These are phyloP conservation scores for Psilocybe cubensis DNA, from an alignment of 768 basidiomycete genomes.

Conservation along the genomic window DNA sequence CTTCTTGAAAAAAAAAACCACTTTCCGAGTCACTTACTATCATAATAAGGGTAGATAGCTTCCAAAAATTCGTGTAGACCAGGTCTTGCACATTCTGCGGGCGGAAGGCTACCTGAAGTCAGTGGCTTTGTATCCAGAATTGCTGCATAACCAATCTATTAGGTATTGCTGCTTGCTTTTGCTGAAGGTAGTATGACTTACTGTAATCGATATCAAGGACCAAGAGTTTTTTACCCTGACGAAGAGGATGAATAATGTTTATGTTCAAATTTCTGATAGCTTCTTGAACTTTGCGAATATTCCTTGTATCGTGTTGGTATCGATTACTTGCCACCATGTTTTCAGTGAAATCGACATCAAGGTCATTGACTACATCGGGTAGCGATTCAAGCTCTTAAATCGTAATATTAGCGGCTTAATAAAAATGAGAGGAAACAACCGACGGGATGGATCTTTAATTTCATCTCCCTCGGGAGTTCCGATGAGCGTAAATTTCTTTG, in stretches of 20 bases:
- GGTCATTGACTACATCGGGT: slow-evolving; percentile 77
- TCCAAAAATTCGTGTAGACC: slow-evolving; percentile 84
- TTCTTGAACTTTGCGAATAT: slow-evolving; percentile 80
- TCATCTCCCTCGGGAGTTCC: slow-evolving; percentile 88
- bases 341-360: slow-evolving; percentile 79
- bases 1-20: neutral
- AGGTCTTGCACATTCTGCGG: slow-evolving; percentile 82
- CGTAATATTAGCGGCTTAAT: neutral
- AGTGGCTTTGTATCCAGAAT: slow-evolving; percentile 86
- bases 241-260: slow-evolving; percentile 76
- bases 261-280: slow-evolving; percentile 64
- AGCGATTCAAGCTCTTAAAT: slow-evolving; percentile 60
- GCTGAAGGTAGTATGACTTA: slow-evolving; percentile 32
- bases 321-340: slow-evolving; percentile 57
- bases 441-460: slow-evolving; percentile 78
- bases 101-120: slow-evolving; percentile 79
- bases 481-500: slow-evolving; percentile 82
- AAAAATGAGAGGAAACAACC: slow-evolving; percentile 12
- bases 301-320: slow-evolving; percentile 78
- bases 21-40: slow-evolving; percentile 46
- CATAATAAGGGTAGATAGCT: slow-evolving; percentile 79
- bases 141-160: slow-evolving; percentile 44
- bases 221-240: slow-evolving; percentile 77
- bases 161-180: neutral
- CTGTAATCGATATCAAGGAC: slow-evolving; percentile 93